Conservation (phyloP, 2,329 filamentous ascomycete species). For the Clathrospora elynae region DNA sequence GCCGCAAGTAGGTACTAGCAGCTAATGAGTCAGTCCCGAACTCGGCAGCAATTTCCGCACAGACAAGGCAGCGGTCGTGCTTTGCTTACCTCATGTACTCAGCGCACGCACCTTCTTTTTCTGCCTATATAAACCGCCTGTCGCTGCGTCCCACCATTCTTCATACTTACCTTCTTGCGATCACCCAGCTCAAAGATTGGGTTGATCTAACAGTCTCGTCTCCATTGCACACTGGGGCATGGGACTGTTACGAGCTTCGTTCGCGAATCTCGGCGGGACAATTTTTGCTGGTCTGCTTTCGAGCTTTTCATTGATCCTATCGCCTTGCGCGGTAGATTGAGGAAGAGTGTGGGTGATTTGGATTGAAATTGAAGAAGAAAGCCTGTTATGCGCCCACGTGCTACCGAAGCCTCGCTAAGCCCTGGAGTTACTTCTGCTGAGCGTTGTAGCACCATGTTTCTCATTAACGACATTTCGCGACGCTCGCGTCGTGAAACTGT, state of each 20-base stretch:
- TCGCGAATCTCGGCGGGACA: constrained; percentile 44
- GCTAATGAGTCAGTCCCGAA: too few species aligned
- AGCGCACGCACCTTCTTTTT: not conserved
- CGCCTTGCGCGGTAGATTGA: constrained; percentile 43
- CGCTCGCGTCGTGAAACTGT: too few species aligned
- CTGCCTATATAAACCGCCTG: constrained; percentile 2
- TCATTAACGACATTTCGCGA: too few species aligned
- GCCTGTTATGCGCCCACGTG: too few species aligned
- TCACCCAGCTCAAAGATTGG: constrained; percentile 40
- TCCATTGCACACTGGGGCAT: constrained; percentile 49
- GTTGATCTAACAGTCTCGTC: constrained; percentile 38
- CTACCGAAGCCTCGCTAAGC: too few species aligned
- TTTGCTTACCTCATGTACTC: not conserved
- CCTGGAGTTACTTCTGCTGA: too few species aligned
- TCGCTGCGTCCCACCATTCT: not conserved
- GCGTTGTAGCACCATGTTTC: too few species aligned
- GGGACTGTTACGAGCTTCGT: constrained; percentile 42
- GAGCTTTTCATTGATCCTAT: constrained; percentile 47
- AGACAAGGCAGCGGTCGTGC: not conserved
- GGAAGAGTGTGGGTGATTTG: too few species aligned
- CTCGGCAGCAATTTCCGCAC: constrained; percentile 4
- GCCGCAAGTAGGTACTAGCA: too few species aligned
- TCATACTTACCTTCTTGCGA: constrained; percentile 46
- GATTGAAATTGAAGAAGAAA: too few species aligned
- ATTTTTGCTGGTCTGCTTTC: constrained; percentile 37